Base-by-base conservation (phyloP, 768 basidiomycete genomes). In the Russula dissimulans region DNA sequence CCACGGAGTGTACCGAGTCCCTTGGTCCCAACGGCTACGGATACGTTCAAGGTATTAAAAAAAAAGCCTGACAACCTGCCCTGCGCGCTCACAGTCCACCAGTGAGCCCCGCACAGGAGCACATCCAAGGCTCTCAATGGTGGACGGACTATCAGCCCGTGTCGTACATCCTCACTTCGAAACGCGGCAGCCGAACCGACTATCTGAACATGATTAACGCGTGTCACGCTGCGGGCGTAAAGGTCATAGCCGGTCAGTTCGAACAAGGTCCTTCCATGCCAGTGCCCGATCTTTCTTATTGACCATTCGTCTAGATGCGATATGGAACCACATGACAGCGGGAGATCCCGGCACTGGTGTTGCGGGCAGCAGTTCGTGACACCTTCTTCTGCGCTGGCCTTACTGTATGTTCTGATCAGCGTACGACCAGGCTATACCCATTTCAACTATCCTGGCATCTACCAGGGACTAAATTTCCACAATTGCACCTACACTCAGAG, bases 141-240 rank as follows among this genome's bases (percentile, higher is more conserved):
- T 87, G 85, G 85, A 87, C 85, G 0, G 85, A 86, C 67, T 87
- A 88, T 66, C 86, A 80, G 61, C 81, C 82, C 3, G 84, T 85
- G 0, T 86, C 84, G 1, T 86, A 87, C 67, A 85, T 57, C 11
- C 68, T 87, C 50, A 83, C 77, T 1, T 85, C 84, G 0, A 87
- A 87, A 69, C 81, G 83, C 0, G 86, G 86, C 6, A 75, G 80
- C 63, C 76, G 82, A 14, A 59, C 69, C 4, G 82, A 86, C 60
- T 86, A 71, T 58, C 61, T 68, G 15, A 70, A 68, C 47, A 78
- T 78, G 76, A 69, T 77, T 43, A 54, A 54, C 7, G 66, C 75
- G 10, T 78, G 77, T 61, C 72, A 76, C 51, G 60, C 61, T 6
- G 75, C 71, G 5, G 75, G 76, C 43, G 77, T 78, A 26, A 61